Percentiles rank a stretch among this genome's conserved stretches.
Conservation (phyloP, 768 basidiomycete genomes). For the Pisolithus microcarpus region DNA sequence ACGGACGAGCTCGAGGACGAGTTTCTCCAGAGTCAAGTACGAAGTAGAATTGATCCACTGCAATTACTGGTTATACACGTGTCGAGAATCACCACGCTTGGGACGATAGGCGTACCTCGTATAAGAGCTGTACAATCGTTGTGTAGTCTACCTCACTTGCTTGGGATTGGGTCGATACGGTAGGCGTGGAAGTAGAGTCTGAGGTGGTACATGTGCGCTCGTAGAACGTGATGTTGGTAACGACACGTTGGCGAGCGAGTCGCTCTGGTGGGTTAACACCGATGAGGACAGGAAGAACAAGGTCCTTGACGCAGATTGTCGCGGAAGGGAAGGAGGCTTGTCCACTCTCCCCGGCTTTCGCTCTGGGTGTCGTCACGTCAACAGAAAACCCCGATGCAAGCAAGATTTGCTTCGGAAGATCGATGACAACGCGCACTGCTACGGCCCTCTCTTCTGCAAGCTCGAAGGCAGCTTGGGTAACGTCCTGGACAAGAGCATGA, state of each 20-base stretch:
- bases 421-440: conserved; percentile 36
- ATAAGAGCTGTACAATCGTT: conserved; percentile 24
- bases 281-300: conserved; percentile 51
- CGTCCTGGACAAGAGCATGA: conserved; percentile 29
- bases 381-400: conserved; percentile 40
- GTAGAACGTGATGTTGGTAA: conserved; percentile 44
- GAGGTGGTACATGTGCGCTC: conserved; percentile 16
- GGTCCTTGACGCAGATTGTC: conserved; percentile 36
- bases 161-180: neutral
- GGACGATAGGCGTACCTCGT: conserved; percentile 3
- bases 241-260: conserved; percentile 53
- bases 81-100: neutral
- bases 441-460: conserved; percentile 32
- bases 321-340: conserved; percentile 4
- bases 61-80: neutral
- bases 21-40: conserved; percentile 57
- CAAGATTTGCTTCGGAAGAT: conserved; percentile 45
- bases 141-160: conserved; percentile 28
- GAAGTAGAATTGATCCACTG: conserved; percentile 43
- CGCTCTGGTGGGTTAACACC: conserved; percentile 70
- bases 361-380: conserved; percentile 26
- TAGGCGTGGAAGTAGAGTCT: neutral
- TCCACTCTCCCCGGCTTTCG: neutral
- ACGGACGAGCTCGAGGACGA: conserved; percentile 41
- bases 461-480: conserved; percentile 31